Evolutionary conservation across 1,139 yeast genomes (phyloP).

Genomic region (Yamadazyma diospyri): DNA sequence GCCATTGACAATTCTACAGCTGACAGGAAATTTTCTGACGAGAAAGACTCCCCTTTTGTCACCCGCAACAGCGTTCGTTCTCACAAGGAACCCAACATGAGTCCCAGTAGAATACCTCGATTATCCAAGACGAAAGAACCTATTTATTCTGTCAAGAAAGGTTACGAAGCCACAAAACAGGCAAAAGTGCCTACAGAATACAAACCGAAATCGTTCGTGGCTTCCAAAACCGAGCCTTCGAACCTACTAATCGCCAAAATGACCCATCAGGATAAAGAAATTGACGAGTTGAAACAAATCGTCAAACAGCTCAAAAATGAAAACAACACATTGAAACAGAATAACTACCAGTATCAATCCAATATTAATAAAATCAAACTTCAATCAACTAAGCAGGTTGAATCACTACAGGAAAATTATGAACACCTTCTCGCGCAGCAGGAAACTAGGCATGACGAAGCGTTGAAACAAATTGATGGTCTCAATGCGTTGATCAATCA

Average conservation of each 20-base stretch:
- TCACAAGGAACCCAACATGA: background rate
- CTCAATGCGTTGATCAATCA: slow-evolving; percentile 1
- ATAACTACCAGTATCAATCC: slow-evolving; percentile 8
- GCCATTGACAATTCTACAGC: background rate
- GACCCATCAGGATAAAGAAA: slow-evolving; percentile 7
- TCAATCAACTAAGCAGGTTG: slow-evolving; percentile 1
- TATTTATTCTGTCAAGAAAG: background rate
- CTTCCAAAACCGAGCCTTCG: slow-evolving; percentile 2
- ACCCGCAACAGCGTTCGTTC: background rate
- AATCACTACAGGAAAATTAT: slow-evolving; percentile 2
- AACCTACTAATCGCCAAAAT: slow-evolving; percentile 8
- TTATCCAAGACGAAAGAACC: background rate
- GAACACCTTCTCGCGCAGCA: background rate
- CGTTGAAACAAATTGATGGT: background rate
- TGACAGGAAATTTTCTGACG: background rate
- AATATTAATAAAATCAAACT: slow-evolving; percentile 4
- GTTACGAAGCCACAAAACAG: background rate
- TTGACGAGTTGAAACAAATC: slow-evolving; percentile 1
- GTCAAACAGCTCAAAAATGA: slow-evolving; percentile 7
- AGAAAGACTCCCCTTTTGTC: background rate
- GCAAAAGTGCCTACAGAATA: background rate
- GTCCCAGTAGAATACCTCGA: slow-evolving; percentile 2
- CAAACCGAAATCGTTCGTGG: background rate
- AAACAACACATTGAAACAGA: slow-evolving; percentile 7
- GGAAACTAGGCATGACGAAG: background rate